These are phyloP conservation scores for Cercophora samala DNA, from an alignment of 495 filamentous ascomycete genomes.

Conservation along the genomic window DNA sequence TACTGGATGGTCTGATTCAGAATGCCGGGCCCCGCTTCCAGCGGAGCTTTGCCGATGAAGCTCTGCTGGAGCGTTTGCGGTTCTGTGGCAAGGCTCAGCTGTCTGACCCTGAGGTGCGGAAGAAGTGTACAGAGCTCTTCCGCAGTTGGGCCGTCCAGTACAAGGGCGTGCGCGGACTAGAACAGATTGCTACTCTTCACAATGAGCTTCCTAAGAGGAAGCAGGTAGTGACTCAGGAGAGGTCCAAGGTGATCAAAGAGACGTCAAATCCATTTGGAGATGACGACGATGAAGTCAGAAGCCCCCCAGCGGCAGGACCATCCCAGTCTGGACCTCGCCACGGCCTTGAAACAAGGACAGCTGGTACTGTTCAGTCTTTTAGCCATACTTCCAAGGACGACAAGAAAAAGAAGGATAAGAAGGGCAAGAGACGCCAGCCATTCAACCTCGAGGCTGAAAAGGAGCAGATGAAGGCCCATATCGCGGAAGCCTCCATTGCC, in stretches of 20 bases:
- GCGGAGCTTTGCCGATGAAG: constrained; percentile 82
- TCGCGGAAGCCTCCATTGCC: constrained; percentile 82
- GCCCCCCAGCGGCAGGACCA: constrained; percentile 8
- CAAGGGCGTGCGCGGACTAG: constrained; percentile 76
- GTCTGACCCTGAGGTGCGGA: constrained; percentile 78
- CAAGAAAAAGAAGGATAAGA: constrained; percentile 49
- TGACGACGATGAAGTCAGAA: constrained; percentile 54
- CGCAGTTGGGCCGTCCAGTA: constrained; percentile 83
- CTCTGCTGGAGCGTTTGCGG: constrained; percentile 87
- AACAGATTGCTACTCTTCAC: constrained; percentile 73
- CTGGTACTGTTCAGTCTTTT: constrained; percentile 35
- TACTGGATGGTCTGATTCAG: constrained; percentile 91
- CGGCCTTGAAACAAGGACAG: constrained; percentile 22
- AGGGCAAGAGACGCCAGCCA: constrained; percentile 51
- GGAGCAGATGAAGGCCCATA: constrained; percentile 71
- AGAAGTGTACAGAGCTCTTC: constrained; percentile 83
- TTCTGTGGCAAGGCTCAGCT: constrained; percentile 81
- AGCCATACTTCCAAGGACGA: constrained; percentile 41
- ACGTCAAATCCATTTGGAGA: constrained; percentile 63
- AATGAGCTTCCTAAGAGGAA: constrained; percentile 58
- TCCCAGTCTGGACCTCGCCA: constrained; percentile 32
- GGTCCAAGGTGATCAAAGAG: constrained; percentile 77
- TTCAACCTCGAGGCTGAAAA: constrained; percentile 90
- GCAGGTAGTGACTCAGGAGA: constrained; percentile 60
- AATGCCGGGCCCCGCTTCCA: constrained; percentile 91